Base-by-base conservation (phyloP, 495 filamentous ascomycete species). In the Trichoderma asperelloides region DNA sequence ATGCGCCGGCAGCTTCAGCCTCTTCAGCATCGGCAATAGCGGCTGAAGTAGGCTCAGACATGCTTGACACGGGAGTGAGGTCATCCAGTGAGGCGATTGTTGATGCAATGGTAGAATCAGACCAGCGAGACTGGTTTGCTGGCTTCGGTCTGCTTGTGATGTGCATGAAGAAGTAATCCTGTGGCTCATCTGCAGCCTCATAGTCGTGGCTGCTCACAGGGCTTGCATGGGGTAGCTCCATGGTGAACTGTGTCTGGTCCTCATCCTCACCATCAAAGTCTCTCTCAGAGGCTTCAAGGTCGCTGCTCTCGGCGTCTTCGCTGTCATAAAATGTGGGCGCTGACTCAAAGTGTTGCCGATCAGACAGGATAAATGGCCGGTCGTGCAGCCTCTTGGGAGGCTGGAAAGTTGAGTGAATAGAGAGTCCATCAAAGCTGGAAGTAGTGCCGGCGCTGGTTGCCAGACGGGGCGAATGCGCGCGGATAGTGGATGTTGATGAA, bases 1-100 rank as follows among this genome's bases (percentile, higher is more conserved):
- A 72, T 37, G 70, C 68, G 47, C 70, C 68, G 13, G 55, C 55
- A 12, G 55, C 55, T n/a, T 67, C 69, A 62, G 30, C 67, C 47
- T 67, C 15, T 6, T 30, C 55, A 60, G 39, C 39, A 12, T 21
- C 27, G 0, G 64, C 41, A 40, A 21, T 65, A 21, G 40, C 27
- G 27, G 64, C 11, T 25, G 64, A 43, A 18, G 16, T 7, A 27
- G 62, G 30, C 7, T 30, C 40, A 27, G 40, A 40, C 33, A 30
- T 64, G 62, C 62, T 64, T 40, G 47, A 25, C 3, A 33, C 28
- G 16, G 57, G 23, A 41, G 66, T 23, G 15, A 63, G 7, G 55
- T 40, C 57, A 27, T 67, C 64, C 40, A 63, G n/a, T 40, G 47
- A 33, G 18, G 16, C 23, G 41, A 67, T 18, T 2, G 25, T 55